Conservation (phyloP, 805 yeast genomes). For the Yamadazyma paraphyllophila region DNA sequence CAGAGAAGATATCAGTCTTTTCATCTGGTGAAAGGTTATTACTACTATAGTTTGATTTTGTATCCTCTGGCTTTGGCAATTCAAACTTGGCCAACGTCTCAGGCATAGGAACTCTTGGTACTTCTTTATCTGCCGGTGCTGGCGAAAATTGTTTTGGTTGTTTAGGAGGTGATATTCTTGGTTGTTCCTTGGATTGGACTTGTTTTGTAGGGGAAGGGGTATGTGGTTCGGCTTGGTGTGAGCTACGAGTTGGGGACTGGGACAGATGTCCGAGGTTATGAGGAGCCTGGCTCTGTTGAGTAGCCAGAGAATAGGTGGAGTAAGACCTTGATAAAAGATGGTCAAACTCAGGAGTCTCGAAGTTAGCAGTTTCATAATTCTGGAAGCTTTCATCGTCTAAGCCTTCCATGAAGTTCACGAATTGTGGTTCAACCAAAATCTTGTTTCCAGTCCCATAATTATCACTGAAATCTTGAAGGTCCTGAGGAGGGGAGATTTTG, state of each 20-base stretch:
- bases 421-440: slow-evolving; percentile 57
- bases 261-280: background rate
- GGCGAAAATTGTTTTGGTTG: background rate
- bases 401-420: slow-evolving; percentile 54
- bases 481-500: slow-evolving; percentile 60
- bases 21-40: slow-evolving; percentile 16
- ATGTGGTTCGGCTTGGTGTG: background rate
- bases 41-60: slow-evolving; percentile 14
- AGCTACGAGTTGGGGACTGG: background rate
- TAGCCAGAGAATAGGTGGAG: slow-evolving; percentile 25
- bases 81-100: slow-evolving; percentile 6
- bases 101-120: slow-evolving; percentile 10
- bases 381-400: slow-evolving; percentile 25
- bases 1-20: slow-evolving; percentile 16
- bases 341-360: slow-evolving; percentile 32
- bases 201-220: background rate
- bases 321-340: slow-evolving; percentile 26
- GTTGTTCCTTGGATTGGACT: background rate
- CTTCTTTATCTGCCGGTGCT: slow-evolving; percentile 8
- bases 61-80: slow-evolving; percentile 17
- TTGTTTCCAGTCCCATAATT: slow-evolving; percentile 63
- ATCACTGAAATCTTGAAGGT: slow-evolving; percentile 52
- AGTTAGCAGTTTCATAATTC: slow-evolving; percentile 24
- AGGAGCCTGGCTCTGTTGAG: slow-evolving; percentile 5
- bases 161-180: background rate